These are phyloP conservation scores for Cyamopsis tetragonoloba DNA, from an alignment of 306 rosid genomes.

Conservation along the genomic window DNA sequence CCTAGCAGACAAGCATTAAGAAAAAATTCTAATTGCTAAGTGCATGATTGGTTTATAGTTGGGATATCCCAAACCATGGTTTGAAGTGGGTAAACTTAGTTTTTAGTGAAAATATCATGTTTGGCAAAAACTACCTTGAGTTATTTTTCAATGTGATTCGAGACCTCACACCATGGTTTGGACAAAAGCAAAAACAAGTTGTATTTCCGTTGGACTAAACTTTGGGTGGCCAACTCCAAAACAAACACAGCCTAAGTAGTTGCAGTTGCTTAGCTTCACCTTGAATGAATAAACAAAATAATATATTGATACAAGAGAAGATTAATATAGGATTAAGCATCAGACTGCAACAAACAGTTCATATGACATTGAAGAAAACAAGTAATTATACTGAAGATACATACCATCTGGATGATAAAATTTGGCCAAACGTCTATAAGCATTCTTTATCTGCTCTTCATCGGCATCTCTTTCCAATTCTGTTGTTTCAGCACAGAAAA, in stretches of 20 bases:
- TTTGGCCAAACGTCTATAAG: constrained; percentile 91
- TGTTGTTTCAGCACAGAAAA: constrained; percentile 28
- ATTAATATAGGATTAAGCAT: neutral
- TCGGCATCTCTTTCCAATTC: constrained; percentile 82
- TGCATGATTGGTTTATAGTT: too few species aligned
- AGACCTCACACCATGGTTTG: too few species aligned
- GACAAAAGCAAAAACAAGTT: too few species aligned
- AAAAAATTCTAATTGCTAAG: neutral
- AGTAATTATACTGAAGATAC: constrained; percentile 25
- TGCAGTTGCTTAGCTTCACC: neutral
- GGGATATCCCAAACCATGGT: too few species aligned
- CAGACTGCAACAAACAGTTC: constrained; percentile 6
- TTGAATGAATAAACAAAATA: constrained; percentile 13
- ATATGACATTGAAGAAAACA: neutral
- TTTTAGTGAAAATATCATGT: too few species aligned
- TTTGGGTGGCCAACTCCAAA: too few species aligned
- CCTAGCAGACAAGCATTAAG: constrained; percentile 15
- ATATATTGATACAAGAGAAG: neutral
- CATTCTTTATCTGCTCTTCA: constrained; percentile 80
- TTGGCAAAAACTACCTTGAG: too few species aligned
- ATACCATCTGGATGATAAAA: constrained; percentile 97
- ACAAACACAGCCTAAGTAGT: too few species aligned
- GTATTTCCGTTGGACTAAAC: too few species aligned
- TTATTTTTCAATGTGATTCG: too few species aligned
- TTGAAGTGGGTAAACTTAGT: too few species aligned